Evolutionary conservation across 2,329 filamentous ascomycete genomes (phyloP).

Genomic region (Elsinoe arachidis): DNA sequence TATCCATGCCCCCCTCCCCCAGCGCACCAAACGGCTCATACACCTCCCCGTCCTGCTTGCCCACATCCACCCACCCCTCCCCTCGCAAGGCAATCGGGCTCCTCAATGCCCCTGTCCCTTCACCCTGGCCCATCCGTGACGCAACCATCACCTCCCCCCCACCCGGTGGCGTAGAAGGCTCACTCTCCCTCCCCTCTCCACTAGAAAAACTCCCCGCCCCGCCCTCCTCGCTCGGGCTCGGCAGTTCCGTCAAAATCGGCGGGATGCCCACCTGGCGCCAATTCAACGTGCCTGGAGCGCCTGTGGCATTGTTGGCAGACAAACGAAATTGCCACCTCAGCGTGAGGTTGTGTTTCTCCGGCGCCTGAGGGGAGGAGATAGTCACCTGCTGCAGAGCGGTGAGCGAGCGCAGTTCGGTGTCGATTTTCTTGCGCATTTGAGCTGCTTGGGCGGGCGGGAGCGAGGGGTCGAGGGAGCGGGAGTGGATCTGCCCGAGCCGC

Average conservation of each 20-base stretch:
- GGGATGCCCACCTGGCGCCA: conserved; percentile 3
- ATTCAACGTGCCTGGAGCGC: not conserved
- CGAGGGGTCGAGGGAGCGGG: not conserved
- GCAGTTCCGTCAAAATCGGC: not conserved
- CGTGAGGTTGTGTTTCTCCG: conserved; percentile 1
- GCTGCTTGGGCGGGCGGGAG: not conserved
- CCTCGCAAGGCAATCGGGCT: not conserved
- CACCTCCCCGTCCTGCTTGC: not conserved
- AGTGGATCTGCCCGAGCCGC: not conserved
- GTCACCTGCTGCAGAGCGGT: conserved; percentile 9
- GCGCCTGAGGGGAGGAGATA: not conserved
- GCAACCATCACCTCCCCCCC: not conserved
- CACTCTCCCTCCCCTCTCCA: not conserved
- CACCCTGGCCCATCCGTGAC: not conserved
- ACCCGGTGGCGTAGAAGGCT: not conserved
- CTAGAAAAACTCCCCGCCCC: not conserved
- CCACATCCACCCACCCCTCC: not conserved
- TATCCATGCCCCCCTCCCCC: not conserved
- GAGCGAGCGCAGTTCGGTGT: not conserved
- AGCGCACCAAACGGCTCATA: not conserved
- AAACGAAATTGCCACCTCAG: conserved; percentile 11
- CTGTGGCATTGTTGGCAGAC: not conserved
- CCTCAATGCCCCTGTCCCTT: not conserved
- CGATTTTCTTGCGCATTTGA: not conserved
- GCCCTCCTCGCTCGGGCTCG: not conserved